Conservation (phyloP, 2,329 filamentous ascomycete species). For the Stagonosporopsis cucurbitacearum region DNA sequence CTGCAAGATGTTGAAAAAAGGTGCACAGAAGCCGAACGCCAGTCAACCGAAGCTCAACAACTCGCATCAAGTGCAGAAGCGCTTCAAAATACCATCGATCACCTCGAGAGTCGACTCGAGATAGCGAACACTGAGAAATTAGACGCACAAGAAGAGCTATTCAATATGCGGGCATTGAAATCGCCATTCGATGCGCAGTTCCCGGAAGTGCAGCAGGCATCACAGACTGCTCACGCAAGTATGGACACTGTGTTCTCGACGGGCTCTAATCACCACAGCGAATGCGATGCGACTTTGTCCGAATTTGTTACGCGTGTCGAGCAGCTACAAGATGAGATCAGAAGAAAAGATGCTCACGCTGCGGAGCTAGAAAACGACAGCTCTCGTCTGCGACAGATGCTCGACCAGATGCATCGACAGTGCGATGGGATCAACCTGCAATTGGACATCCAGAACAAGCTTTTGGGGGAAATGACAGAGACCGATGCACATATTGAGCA, state of each 20-base stretch:
- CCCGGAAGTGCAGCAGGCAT: conserved; percentile 14
- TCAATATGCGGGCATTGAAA: conserved; percentile 37
- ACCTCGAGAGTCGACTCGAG: conserved; percentile 50
- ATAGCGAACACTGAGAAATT: conserved; percentile 51
- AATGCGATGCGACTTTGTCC: conserved; percentile 30
- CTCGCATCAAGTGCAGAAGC: conserved; percentile 36
- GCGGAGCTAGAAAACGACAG: conserved; percentile 32
- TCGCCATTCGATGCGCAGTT: conserved; percentile 34
- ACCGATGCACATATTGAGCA: conserved; percentile 40
- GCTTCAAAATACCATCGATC: conserved; percentile 47
- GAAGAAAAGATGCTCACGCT: conserved; percentile 37
- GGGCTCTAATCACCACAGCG: conserved; percentile 23
- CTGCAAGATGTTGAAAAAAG: conserved; percentile 44
- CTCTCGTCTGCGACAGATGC: conserved; percentile 25
- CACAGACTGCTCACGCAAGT: conserved; percentile 29
- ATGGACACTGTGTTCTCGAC: conserved; percentile 42
- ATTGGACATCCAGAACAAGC: conserved; percentile 37
- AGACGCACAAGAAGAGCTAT: conserved; percentile 50
- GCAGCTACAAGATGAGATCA: conserved; percentile 42
- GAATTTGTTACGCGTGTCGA: conserved; percentile 40
- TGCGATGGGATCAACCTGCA: conserved; percentile 33
- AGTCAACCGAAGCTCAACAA: conserved; percentile 35
- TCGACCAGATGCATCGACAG: conserved; percentile 31
- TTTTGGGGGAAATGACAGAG: conserved; percentile 35
- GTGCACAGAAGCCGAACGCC: conserved; percentile 37